phyloP scores from a whole-genome alignment of 192 early-diverging fungal genomes.

The Oehlia diaphana region DNA sequence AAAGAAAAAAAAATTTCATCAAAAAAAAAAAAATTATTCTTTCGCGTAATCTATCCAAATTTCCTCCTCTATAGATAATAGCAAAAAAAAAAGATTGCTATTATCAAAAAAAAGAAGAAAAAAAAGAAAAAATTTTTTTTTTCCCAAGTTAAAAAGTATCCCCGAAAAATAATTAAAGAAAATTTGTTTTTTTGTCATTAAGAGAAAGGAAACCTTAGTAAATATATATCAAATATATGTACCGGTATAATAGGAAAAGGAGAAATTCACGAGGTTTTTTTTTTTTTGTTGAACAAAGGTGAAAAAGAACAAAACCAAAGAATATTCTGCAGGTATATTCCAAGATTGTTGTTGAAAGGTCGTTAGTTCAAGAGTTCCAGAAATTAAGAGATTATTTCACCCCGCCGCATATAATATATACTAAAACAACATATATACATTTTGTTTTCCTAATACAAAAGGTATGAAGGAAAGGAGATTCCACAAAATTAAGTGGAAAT shows the following conservation, averaged over 20 bases:
- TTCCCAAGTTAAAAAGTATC: neutral
- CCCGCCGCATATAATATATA: neutral
- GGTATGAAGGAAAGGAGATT: no score
- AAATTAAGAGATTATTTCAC: no score
- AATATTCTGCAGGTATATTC: neutral
- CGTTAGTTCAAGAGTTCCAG: no score
- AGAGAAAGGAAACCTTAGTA: neutral
- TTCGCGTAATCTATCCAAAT: neutral
- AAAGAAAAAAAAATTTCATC: no score
- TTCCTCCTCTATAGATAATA: neutral
- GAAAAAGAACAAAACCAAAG: neutral
- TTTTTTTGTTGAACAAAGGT: neutral
- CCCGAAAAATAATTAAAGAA: neutral
- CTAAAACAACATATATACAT: neutral
- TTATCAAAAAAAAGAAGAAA: no score
- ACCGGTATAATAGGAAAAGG: neutral
- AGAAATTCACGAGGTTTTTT: no score
- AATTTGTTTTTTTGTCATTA: no score
- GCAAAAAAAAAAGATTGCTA: no score
- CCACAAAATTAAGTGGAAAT: neutral
- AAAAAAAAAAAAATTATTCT: neutral
- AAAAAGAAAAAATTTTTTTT: neutral
- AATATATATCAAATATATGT: neutral
- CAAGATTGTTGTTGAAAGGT: neutral
- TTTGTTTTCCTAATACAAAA: no score